Base-by-base conservation (phyloP, 805 yeast species). In the Maudiozyma turicensis region DNA sequence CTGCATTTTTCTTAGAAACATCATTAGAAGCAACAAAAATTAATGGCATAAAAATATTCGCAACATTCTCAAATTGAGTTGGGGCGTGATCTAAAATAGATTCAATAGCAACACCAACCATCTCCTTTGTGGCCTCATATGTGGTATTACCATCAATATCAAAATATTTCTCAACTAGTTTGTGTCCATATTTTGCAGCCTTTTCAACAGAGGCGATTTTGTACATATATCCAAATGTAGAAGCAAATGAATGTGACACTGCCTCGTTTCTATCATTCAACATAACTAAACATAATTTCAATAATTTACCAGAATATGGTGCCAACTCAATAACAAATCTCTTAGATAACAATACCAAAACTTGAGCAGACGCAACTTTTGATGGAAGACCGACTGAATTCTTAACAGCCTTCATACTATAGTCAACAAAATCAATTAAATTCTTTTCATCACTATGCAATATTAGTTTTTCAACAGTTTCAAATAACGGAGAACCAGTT, bases 361-460 rank as follows among this genome's bases (percentile, higher is more conserved):
- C 82, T 52, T 81, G 76, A 5, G 95, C 78, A 0, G 91, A 89
- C 28, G 90, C 87, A 0, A 86, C 88, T 59, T 91, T 88, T 0
- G 97, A 87, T 0, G 98, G 97, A 11, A 93, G 70, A 0, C 98
- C 98, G 20, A 90, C 86, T 0, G 95, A 78, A 49, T 72, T 75
- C 52, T 80, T 80, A 8, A 86, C 77, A 1, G 87, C 76, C 20
- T 66, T 59, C 26, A 76, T 75, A 31, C 88, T 67, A 38, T 68
- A 70, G 2, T 68, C 70, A 3, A 86, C 69, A 10, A 71, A 72
- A 1, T 70, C 73, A 68, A 54, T 53, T 13, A 57, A 30, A 33
- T 80, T 70, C 28, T 71, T 65, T 1, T 70, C 70, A 28, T 67
- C 71, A 7, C 73, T 78, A 60, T 80, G 84, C 43, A 78, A 82